Conservation (phyloP, 345 rosid species). For the Theobroma cacao region DNA sequence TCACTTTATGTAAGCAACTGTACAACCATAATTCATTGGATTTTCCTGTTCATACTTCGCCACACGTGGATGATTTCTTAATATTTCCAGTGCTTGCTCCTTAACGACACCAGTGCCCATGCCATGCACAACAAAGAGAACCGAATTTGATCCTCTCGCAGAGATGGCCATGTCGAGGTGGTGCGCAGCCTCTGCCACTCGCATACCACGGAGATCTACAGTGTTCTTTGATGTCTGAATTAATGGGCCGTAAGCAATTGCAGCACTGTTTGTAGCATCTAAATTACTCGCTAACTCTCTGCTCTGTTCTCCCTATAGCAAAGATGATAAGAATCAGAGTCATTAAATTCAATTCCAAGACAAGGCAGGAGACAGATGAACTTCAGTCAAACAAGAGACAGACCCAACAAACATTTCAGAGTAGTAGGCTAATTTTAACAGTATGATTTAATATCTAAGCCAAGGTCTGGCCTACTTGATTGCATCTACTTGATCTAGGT, state of each 20-base stretch:
- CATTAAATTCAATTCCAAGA: background rate
- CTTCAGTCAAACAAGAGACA: background rate
- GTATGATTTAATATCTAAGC: background rate
- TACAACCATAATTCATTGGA: constrained; percentile 83
- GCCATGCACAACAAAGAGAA: constrained; percentile 75
- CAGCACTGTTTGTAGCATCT: constrained; percentile 27
- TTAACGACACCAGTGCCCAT: constrained; percentile 79
- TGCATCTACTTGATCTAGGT: background rate
- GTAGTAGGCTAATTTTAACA: background rate
- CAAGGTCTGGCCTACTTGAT: background rate
- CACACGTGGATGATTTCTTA: constrained; percentile 58
- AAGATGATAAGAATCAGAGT: constrained; percentile 11
- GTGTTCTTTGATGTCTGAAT: constrained; percentile 76
- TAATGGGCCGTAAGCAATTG: constrained; percentile 35
- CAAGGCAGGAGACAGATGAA: background rate
- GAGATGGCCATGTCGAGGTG: constrained; percentile 67
- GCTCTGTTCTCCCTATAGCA: constrained; percentile 31
- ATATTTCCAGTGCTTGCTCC: constrained; percentile 56
- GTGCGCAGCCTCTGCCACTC: constrained; percentile 68
- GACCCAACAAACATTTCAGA: background rate
- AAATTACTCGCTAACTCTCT: constrained; percentile 28
- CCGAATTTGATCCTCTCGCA: constrained; percentile 42
- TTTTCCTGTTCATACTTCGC: constrained; percentile 64
- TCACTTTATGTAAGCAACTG: constrained; percentile 83
- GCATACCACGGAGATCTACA: constrained; percentile 79